phyloP scores from a whole-genome alignment of 805 yeast genomes.

The Diddensiella caesifluorescens region DNA sequence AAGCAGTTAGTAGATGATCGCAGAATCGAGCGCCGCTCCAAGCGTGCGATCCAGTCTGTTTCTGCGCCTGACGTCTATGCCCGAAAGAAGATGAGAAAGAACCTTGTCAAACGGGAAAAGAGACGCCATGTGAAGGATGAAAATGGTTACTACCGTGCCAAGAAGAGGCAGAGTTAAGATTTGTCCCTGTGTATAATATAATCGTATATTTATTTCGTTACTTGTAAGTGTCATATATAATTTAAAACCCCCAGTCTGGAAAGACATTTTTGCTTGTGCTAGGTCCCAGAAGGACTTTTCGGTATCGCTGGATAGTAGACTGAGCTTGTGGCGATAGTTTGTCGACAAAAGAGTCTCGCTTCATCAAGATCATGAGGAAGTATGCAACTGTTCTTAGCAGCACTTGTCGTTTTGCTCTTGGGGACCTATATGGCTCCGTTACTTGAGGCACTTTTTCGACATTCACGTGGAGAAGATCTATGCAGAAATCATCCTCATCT shows the following conservation, averaged over 20 bases:
- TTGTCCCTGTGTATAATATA: not conserved
- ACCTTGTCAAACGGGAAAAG: slow-evolving; percentile 68
- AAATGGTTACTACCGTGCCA: slow-evolving; percentile 66
- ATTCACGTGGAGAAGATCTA: slow-evolving; percentile 8
- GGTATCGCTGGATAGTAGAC: not conserved
- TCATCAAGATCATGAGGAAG: slow-evolving; percentile 5
- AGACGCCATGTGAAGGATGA: slow-evolving; percentile 71
- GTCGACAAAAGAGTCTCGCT: not conserved
- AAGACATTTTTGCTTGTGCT: not conserved
- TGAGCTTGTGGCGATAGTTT: not conserved
- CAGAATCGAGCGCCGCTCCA: slow-evolving; percentile 70
- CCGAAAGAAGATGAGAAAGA: slow-evolving; percentile 67
- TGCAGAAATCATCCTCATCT: slow-evolving; percentile 22
- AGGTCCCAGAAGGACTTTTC: slow-evolving; percentile 1
- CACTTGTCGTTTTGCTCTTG: no score
- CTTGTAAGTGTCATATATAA: not conserved
- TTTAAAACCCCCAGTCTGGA: slow-evolving; percentile 15
- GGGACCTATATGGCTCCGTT: no score
- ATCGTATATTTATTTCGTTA: no score
- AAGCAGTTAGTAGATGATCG: slow-evolving; percentile 52
- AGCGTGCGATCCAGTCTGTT: slow-evolving; percentile 69
- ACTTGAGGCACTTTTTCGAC: no score
- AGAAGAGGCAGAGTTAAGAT: slow-evolving; percentile 24
- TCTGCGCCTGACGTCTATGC: slow-evolving; percentile 81
- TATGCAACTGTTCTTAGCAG: no score